These are phyloP conservation scores for Penicillium hesseltinei DNA, from an alignment of 2,329 filamentous ascomycete genomes.

Conservation along the genomic window DNA sequence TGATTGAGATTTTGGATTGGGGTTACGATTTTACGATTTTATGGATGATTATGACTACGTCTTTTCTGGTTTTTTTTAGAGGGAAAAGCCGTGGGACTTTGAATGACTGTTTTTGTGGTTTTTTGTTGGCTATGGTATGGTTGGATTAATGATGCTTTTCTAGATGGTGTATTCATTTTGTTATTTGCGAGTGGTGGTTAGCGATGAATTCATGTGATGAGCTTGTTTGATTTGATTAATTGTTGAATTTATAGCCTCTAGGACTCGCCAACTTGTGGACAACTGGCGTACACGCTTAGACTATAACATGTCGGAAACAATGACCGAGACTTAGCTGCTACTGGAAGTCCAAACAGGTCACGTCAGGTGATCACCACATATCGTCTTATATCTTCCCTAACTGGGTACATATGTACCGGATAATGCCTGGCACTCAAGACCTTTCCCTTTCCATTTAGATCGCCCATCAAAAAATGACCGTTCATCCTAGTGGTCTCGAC, in stretches of 20 bases:
- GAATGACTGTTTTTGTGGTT: not conserved
- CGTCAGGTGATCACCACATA: too few relatives aligned
- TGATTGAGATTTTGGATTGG: not conserved
- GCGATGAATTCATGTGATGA: conserved; percentile 8
- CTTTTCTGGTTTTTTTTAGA: conserved; percentile 12
- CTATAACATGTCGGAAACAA: not conserved
- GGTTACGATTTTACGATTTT: conserved; percentile 20
- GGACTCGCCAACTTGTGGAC: not conserved
- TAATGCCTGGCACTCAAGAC: too few relatives aligned
- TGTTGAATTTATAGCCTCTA: not conserved
- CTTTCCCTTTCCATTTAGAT: too few relatives aligned
- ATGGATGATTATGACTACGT: conserved; percentile 27
- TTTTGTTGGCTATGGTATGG: not conserved
- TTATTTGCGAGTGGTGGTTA: conserved; percentile 5
- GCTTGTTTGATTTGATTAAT: not conserved
- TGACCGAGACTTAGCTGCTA: not conserved
- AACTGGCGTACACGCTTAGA: not conserved
- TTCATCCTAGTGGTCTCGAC: too few relatives aligned
- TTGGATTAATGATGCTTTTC: not conserved
- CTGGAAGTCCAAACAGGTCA: too few relatives aligned
- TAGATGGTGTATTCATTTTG: conserved; percentile 12
- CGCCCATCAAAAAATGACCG: too few relatives aligned
- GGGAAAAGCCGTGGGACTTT: conserved; percentile 4
- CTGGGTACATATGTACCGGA: too few relatives aligned
- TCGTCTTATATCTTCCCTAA: too few relatives aligned